Evolutionary conservation across 441 rosid species (phyloP), one percentile per base, ranked within the genome.

Genomic region (Macaranga tanarius): DNA sequence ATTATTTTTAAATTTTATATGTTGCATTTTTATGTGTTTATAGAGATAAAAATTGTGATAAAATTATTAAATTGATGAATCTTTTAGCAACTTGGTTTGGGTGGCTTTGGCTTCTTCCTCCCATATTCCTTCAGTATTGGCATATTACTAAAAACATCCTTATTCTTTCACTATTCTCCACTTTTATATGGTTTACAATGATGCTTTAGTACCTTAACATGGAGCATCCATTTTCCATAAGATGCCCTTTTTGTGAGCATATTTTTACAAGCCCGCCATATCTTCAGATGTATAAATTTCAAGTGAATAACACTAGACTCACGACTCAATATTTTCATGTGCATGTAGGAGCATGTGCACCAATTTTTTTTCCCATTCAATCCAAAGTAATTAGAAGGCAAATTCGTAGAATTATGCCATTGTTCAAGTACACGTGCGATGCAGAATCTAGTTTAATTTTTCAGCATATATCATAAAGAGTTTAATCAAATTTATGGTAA

Each of bases 111-210:
- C 71, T 64, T 65, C 65, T 56, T 56, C 67, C 67, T 65, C 25
- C 66, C 55, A 48, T 69, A 47, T 79, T 64, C 70, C 54, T 73
- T 60, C 17, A 19, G 56, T 16, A 22, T 31, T 45, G 65, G 61
- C 56, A 80, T 78, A 80, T 73, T 75, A 73, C 80, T 64, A 15
- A 7, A 45, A 31, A 61, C 62, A 72, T 70, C 75, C 70, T 62
- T 72, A 56, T 73, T 64, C 83, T 67, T 70, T 47, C 13, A 45
- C 70, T 72, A 68, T 74, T 74, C 74, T 70, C 66, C 69, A 63
- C 42, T n/a, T 34, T 62, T 11, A 1, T 19, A 45, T 48, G 66
- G 8, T 16, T 2, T 15, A 10, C 45, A 11, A 34, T n/a, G 7
- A 6, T 31, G 3, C 16, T 28, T 54, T 16, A 42, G 5, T 70